These are phyloP conservation scores for Blastomyces percursus DNA, from an alignment of 2,329 filamentous ascomycete genomes.

Conservation along the genomic window DNA sequence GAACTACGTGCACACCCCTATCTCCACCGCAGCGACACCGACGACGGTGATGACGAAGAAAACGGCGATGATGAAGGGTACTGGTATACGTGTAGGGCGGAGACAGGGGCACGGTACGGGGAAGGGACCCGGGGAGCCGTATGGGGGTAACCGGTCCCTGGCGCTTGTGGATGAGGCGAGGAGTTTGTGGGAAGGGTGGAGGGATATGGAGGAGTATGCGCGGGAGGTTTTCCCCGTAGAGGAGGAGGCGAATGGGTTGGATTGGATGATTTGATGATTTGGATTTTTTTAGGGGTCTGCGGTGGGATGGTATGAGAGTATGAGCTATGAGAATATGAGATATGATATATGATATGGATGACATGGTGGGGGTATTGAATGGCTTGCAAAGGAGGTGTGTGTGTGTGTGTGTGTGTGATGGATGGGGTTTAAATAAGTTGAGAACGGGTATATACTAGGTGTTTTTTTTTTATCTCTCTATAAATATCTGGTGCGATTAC, in stretches of 20 bases:
- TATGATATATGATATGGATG: too few relatives aligned
- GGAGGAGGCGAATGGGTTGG: slow-evolving; percentile 84
- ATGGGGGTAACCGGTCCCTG: slow-evolving; percentile 50
- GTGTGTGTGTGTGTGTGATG: too few relatives aligned
- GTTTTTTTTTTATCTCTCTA: too few relatives aligned
- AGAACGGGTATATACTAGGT: too few relatives aligned
- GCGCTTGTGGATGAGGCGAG: slow-evolving; percentile 65
- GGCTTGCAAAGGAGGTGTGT: too few relatives aligned
- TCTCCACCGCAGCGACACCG: background rate
- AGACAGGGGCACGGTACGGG: slow-evolving; percentile 19
- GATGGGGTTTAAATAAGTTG: too few relatives aligned
- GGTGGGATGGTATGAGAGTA: too few relatives aligned
- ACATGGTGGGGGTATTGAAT: too few relatives aligned
- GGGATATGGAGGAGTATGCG: slow-evolving; percentile 88
- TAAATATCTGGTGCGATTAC: too few relatives aligned
- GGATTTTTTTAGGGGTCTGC: background rate
- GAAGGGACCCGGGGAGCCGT: slow-evolving; percentile 35
- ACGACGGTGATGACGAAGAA: slow-evolving; percentile 24
- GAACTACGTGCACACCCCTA: background rate
- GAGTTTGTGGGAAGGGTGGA: slow-evolving; percentile 80
- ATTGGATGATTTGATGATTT: slow-evolving; percentile 76
- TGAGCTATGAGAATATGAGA: too few relatives aligned
- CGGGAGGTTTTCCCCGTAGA: slow-evolving; percentile 88
- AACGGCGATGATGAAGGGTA: slow-evolving; percentile 15
- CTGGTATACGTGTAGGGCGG: slow-evolving; percentile 11